Evolutionary conservation across 2,329 filamentous ascomycete species (phyloP).

Genomic region (Leptographium wingfieldii): DNA sequence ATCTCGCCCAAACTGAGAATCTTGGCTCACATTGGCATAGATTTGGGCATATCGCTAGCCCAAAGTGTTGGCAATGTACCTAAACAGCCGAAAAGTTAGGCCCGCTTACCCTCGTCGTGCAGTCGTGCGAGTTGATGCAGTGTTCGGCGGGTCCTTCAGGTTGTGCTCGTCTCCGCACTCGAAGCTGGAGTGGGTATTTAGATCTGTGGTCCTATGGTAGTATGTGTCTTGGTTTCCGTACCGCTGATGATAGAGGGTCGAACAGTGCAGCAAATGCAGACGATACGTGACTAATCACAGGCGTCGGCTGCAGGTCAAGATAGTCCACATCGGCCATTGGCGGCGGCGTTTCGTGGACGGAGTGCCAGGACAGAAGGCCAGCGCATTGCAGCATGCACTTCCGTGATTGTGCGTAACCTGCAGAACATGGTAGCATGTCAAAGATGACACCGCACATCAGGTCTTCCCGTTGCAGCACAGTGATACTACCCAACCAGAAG

Average conservation of each 20-base stretch:
- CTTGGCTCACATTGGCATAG: slow-evolving; percentile 34
- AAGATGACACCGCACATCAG: no score
- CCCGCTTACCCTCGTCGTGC: slow-evolving; percentile 43
- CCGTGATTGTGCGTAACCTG: no score
- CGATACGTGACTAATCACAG: neutral
- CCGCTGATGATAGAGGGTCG: neutral
- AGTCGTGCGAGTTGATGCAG: slow-evolving; percentile 41
- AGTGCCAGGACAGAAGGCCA: neutral
- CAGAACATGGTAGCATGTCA: no score
- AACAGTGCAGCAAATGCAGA: neutral
- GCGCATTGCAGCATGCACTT: neutral
- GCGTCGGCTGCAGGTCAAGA: neutral
- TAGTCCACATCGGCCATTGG: neutral
- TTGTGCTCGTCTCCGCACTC: slow-evolving; percentile 28
- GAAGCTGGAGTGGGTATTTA: slow-evolving; percentile 23
- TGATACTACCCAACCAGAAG: no score
- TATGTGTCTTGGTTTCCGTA: neutral
- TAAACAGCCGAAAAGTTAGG: slow-evolving; percentile 41
- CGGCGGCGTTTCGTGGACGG: neutral
- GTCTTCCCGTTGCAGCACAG: no score
- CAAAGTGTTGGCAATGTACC: slow-evolving; percentile 40
- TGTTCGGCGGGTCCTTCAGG: slow-evolving; percentile 33
- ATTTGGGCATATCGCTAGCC: slow-evolving; percentile 46
- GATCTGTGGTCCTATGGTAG: neutral
- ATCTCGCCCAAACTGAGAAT: neutral